These are phyloP conservation scores for Filosporella fistucella DNA, from an alignment of 495 filamentous ascomycete genomes.

Conservation along the genomic window DNA sequence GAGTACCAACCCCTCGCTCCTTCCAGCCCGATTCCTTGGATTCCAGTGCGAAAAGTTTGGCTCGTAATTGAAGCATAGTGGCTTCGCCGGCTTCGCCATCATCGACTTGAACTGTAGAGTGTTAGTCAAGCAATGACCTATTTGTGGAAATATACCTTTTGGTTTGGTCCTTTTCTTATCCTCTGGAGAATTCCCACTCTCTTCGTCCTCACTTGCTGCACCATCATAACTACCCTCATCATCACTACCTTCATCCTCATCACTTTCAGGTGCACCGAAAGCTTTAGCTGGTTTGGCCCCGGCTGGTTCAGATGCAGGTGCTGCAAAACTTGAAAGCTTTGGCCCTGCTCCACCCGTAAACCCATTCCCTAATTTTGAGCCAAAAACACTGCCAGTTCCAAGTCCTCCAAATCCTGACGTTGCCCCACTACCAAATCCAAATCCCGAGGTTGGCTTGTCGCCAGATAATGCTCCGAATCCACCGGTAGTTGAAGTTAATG, in stretches of 20 bases:
- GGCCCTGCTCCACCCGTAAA: constrained; percentile 52
- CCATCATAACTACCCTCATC: constrained; percentile 34
- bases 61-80: constrained; percentile 58
- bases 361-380: constrained; percentile 25
- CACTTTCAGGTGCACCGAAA: constrained; percentile 66
- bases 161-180: constrained; percentile 60
- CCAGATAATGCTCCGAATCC: constrained; percentile 15
- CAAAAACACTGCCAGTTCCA: constrained; percentile 21
- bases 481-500: constrained; percentile 6
- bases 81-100: constrained; percentile 75
- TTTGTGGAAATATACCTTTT: constrained; percentile 47
- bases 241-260: constrained; percentile 46
- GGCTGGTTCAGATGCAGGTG: constrained; percentile 49
- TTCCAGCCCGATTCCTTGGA: constrained; percentile 67
- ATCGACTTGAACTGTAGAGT: constrained; percentile 37
- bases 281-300: constrained; percentile 56
- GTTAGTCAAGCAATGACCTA: constrained; percentile 13
- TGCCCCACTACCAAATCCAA: constrained; percentile 31
- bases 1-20: constrained; percentile 75
- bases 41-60: constrained; percentile 72
- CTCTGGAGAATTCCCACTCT: constrained; percentile 31
- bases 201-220: constrained; percentile 21
- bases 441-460: constrained; percentile 15
- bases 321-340: constrained; percentile 63
- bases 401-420: constrained; percentile 31